Conservation (phyloP, 1,284 basidiomycete genomes). For the Leccinum solheimii region DNA sequence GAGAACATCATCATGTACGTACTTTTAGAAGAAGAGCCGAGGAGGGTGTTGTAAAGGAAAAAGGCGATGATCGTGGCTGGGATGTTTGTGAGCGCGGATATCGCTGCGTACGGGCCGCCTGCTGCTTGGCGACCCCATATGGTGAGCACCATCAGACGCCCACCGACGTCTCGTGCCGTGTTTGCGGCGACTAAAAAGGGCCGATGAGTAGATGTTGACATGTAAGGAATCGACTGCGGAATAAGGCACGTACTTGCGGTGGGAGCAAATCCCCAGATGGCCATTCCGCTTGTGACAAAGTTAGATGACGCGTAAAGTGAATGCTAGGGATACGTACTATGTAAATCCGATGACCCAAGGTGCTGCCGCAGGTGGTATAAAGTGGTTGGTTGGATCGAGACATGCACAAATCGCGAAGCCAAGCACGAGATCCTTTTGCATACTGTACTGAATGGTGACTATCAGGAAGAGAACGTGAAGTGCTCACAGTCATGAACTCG, state of each 20-base stretch:
- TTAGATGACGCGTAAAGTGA: constrained; percentile 12
- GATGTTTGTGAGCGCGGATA: constrained; percentile 66
- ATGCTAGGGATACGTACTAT: constrained; percentile 40
- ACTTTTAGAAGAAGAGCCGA: constrained; percentile 37
- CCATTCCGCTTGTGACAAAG: constrained; percentile 41
- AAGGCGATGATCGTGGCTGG: constrained; percentile 56
- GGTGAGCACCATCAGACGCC: constrained; percentile 54
- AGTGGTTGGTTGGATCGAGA: constrained; percentile 62
- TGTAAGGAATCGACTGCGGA: neutral
- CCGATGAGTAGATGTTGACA: constrained; percentile 1
- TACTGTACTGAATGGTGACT: constrained; percentile 5
- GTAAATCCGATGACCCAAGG: constrained; percentile 56
- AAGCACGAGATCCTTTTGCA: constrained; percentile 63
- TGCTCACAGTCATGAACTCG: constrained; percentile 61
- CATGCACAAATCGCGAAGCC: constrained; percentile 56
- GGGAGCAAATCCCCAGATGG: constrained; percentile 61
- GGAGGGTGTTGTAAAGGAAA: constrained; percentile 52
- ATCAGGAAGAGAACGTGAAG: neutral
- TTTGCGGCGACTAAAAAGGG: constrained; percentile 54
- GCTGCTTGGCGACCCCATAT: constrained; percentile 57
- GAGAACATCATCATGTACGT: constrained; percentile 17
- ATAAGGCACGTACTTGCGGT: constrained; percentile 42
- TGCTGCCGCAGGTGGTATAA: constrained; percentile 51
- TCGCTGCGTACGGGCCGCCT: constrained; percentile 61
- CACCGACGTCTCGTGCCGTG: constrained; percentile 67